Conservation (phyloP, 441 rosid genomes). For the Brassica balearica region DNA sequence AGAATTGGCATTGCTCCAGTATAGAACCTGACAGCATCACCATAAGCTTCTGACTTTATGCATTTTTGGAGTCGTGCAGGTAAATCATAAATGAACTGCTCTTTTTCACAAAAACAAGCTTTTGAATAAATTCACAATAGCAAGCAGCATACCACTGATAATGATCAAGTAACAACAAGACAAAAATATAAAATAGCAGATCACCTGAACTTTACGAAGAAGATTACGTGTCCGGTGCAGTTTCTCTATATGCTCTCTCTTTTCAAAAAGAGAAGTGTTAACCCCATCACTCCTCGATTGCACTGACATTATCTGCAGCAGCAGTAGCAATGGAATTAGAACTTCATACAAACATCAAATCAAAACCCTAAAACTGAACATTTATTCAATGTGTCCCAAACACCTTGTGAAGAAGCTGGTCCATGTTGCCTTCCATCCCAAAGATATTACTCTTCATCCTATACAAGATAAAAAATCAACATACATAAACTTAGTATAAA, state of each 20-base stretch:
- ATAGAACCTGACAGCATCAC: conserved; percentile 95
- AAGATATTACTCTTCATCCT: conserved; percentile 98
- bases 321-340: neutral
- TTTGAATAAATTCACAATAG: conserved; percentile 42
- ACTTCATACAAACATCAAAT: conserved; percentile 11
- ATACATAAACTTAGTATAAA: neutral
- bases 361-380: neutral
- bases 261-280: conserved; percentile 88
- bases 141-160: conserved; percentile 18
- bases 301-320: conserved; percentile 85
- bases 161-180: conserved; percentile 14
- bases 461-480: too few relatives aligned
- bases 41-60: conserved; percentile 88
- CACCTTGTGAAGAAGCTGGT: conserved; percentile 93
- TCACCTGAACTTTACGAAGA: conserved; percentile 98
- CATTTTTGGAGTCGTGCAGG: conserved; percentile 96
- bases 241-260: conserved; percentile 98
- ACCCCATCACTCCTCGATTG: conserved; percentile 99
- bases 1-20: conserved; percentile 98
- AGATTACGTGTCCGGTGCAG: conserved; percentile 93
- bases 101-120: conserved; percentile 56
- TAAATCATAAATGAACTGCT: conserved; percentile 98
- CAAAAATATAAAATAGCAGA: too few relatives aligned
- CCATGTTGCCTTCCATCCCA: conserved; percentile 98
- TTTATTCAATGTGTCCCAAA: neutral